Evolutionary conservation across 2,329 filamentous ascomycete genomes (phyloP).

Genomic region (Epichloe hybrida): DNA sequence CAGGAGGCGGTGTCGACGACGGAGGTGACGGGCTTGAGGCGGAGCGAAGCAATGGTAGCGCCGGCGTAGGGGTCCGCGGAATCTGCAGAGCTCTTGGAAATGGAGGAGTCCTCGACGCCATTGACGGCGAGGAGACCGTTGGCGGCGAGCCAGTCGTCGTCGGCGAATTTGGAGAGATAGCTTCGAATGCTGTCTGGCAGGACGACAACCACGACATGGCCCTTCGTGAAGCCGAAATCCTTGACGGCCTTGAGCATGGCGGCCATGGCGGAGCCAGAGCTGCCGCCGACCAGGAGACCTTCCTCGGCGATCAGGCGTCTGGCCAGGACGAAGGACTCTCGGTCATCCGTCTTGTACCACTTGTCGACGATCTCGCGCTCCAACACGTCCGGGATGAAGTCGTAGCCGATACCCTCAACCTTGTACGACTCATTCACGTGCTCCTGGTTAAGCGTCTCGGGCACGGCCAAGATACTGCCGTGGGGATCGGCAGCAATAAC

Average conservation of each 20-base stretch:
- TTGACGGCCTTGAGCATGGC: conserved; percentile 65
- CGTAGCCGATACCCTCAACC: conserved; percentile 96
- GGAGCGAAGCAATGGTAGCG: conserved; percentile 68
- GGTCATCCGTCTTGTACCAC: conserved; percentile 98
- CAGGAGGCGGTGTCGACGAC: conserved; percentile 58
- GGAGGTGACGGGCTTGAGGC: conserved; percentile 87
- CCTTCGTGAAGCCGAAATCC: conserved; percentile 64
- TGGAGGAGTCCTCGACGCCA: conserved; percentile 33
- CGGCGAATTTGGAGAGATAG: conserved; percentile 95
- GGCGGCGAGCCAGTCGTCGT: conserved; percentile 96
- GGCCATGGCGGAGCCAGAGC: conserved; percentile 81
- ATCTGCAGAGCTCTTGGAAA: conserved; percentile 25
- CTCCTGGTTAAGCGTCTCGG: conserved; percentile 65
- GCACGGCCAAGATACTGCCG: conserved; percentile 80
- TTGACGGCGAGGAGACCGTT: conserved; percentile 72
- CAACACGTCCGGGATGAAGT: conserved; percentile 92
- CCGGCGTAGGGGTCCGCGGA: conserved; percentile 56
- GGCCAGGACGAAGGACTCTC: conserved; percentile 82
- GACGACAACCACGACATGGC: conserved; percentile 80
- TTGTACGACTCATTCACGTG: conserved; percentile 80
- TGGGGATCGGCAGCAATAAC: conserved; percentile 86
- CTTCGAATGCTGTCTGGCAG: conserved; percentile 93
- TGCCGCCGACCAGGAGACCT: conserved; percentile 84
- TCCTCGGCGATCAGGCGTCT: conserved; percentile 85
- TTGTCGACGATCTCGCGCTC: conserved; percentile 68